Percentiles rank a stretch among this genome's conserved stretches.
phyloP scores from a whole-genome alignment of 495 filamentous ascomycete genomes.

The Neurospora tetrasperma region DNA sequence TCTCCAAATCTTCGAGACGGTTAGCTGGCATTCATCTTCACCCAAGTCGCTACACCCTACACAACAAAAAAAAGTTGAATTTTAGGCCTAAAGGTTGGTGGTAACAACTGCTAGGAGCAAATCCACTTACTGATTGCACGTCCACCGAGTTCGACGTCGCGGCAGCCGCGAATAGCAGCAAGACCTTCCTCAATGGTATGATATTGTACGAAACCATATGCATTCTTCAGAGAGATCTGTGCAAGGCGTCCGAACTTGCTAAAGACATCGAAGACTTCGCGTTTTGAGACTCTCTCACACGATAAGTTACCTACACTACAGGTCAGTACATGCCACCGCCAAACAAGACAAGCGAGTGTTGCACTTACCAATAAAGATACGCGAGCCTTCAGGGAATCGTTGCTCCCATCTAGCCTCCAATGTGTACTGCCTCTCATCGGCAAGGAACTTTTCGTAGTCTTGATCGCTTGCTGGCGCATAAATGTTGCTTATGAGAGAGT shows the following conservation, averaged over 20 bases:
- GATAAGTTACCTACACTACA: constrained; percentile 71
- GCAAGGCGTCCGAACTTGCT: constrained; percentile 77
- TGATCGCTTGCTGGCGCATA: constrained; percentile 36
- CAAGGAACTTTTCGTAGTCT: constrained; percentile 74
- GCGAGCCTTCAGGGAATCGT: constrained; percentile 72
- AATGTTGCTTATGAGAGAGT: background rate
- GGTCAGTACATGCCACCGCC: background rate
- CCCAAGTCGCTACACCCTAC: background rate
- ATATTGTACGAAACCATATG: constrained; percentile 96
- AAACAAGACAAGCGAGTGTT: background rate
- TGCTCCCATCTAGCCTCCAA: constrained; percentile 57
- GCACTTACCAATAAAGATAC: constrained; percentile 82
- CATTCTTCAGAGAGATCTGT: constrained; percentile 93
- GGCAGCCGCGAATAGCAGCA: constrained; percentile 61
- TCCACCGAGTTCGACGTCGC: constrained; percentile 68
- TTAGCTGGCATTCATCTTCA: constrained; percentile 1
- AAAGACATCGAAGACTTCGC: constrained; percentile 86
- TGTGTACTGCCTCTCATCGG: constrained; percentile 52
- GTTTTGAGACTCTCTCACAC: constrained; percentile 85
- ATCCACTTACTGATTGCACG: constrained; percentile 78
- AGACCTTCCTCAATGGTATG: constrained; percentile 63
- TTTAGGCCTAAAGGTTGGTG: background rate
- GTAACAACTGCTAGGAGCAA: background rate
- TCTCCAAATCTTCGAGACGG: constrained; percentile 65
- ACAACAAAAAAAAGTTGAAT: background rate